Base-by-base conservation (phyloP, 148 eudicot species). In the Arbutus unedo region DNA sequence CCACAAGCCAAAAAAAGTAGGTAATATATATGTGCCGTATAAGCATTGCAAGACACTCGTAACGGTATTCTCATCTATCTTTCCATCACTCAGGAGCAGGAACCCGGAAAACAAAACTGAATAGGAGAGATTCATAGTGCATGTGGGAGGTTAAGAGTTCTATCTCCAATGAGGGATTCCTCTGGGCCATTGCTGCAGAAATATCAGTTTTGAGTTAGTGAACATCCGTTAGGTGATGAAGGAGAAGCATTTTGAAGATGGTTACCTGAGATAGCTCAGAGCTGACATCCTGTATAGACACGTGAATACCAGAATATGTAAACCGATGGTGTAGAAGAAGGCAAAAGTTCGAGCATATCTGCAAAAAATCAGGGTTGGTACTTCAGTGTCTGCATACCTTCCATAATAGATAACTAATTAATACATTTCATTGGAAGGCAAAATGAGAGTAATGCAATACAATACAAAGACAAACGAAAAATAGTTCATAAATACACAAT, bases 211-310 rank as follows among this genome's bases (percentile, higher is more conserved):
- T 47, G 49, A 66, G 78, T 57, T 54, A 53, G 82, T 49, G 49
- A n/a, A 6, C 8, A 45, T 16, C 60, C 5, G 3, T 60, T 77
- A 31, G 62, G 62, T 68, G 64, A 80, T 45, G 43, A 50, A 77
- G 53, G 5, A 25, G 41, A 48, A 72, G 72, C 47, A 21, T 14
- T 50, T 80, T 6, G 49, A 66, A 82, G 53, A 75, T 47, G 14
- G 43, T 79, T 91, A 96, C 99, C 99, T 97, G 81, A 97, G 89
- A 89, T 97, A 89, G 91, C 99, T 97, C 70, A 92, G 89, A 67
- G 99, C 93, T 64, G 98, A 94, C 99, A 97, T 97, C 88, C 95
- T 90, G 87, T 97, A 97, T 21, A 97, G 91, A 80, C 99, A 97
- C n/a, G 97, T 92, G 85, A 97, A 97, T 14, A 97, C 99, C 75